A percentile compares a stretch with the other conserved stretches of the same genome.
Conservation (phyloP, 345 rosid genomes). For the Xanthoceras sorbifolium region DNA sequence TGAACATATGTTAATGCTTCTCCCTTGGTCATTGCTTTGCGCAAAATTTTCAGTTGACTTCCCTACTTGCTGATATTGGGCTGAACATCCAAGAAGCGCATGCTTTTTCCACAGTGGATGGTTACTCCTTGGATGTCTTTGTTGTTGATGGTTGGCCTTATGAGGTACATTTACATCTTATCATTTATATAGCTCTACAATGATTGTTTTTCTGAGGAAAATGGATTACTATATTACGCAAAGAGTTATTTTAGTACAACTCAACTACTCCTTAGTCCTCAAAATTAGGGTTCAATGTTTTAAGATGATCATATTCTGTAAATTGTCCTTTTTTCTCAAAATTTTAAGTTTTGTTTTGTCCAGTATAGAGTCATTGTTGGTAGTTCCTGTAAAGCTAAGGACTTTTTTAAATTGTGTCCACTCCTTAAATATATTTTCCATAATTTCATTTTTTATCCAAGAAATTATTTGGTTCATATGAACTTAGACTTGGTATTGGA, state of each 20-base stretch:
- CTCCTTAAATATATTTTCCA: background rate
- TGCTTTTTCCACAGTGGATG: constrained; percentile 90
- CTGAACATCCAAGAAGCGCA: constrained; percentile 99
- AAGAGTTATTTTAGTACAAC: background rate
- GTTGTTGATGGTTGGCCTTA: constrained; percentile 99
- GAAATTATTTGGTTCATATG: constrained; percentile 9
- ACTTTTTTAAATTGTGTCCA: background rate
- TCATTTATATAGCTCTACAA: background rate
- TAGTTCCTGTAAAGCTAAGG: background rate
- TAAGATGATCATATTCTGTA: background rate
- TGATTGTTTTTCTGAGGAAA: background rate
- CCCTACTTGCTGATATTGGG: constrained; percentile 87
- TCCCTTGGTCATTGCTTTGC: constrained; percentile 18
- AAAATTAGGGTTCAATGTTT: background rate
- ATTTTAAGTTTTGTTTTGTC: background rate
- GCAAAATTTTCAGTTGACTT: constrained; percentile 69
- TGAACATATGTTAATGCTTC: background rate
- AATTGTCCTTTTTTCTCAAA: background rate
- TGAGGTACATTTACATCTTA: constrained; percentile 57
- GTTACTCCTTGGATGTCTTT: constrained; percentile 95
- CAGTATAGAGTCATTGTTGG: background rate
- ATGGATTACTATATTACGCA: background rate
- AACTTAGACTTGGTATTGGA: constrained; percentile 29
- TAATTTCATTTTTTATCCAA: background rate
- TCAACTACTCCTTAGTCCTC: background rate